Conservation (phyloP, 805 yeast genomes). For the Lachancea dasiensis region DNA sequence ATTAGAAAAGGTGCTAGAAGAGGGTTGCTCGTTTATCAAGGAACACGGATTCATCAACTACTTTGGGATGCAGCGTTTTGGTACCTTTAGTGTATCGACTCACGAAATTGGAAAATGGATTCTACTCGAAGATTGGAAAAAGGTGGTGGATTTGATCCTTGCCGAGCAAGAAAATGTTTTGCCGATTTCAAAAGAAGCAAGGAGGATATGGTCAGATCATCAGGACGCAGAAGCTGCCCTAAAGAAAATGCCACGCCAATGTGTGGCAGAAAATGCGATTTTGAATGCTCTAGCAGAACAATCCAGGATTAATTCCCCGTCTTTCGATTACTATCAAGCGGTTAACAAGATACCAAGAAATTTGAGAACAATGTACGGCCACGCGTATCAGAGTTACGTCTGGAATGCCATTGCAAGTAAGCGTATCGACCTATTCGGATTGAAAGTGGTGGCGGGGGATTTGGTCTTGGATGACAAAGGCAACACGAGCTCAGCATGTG, state of each 20-base stretch:
- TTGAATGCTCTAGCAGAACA: conserved; percentile 54
- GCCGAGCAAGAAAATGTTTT: conserved; percentile 80
- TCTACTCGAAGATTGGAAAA: conserved; percentile 68
- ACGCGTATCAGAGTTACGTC: conserved; percentile 92
- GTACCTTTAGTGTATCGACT: conserved; percentile 90
- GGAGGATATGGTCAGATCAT: conserved; percentile 75
- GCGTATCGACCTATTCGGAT: conserved; percentile 67
- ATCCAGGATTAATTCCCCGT: conserved; percentile 34
- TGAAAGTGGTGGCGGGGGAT: conserved; percentile 72
- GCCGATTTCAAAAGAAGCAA: conserved; percentile 78
- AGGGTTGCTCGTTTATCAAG: conserved; percentile 52
- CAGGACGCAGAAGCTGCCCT: conserved; percentile 60
- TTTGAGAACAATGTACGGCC: conserved; percentile 89
- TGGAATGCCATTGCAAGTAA: conserved; percentile 87
- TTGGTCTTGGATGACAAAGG: conserved; percentile 44
- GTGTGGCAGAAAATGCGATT: conserved; percentile 77
- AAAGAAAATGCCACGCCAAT: conserved; percentile 76
- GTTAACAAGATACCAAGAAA: conserved; percentile 88
- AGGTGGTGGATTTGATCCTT: conserved; percentile 70
- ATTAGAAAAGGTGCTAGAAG: conserved; percentile 42
- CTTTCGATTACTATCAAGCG: conserved; percentile 59
- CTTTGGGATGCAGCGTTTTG: conserved; percentile 98
- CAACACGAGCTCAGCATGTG: conserved; percentile 10
- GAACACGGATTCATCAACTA: conserved; percentile 83
- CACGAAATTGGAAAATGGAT: conserved; percentile 76